Percentiles rank a stretch among this genome's conserved stretches.
These are phyloP conservation scores for Asterophora lycoperdoides DNA, from an alignment of 768 basidiomycete genomes.

Conservation along the genomic window DNA sequence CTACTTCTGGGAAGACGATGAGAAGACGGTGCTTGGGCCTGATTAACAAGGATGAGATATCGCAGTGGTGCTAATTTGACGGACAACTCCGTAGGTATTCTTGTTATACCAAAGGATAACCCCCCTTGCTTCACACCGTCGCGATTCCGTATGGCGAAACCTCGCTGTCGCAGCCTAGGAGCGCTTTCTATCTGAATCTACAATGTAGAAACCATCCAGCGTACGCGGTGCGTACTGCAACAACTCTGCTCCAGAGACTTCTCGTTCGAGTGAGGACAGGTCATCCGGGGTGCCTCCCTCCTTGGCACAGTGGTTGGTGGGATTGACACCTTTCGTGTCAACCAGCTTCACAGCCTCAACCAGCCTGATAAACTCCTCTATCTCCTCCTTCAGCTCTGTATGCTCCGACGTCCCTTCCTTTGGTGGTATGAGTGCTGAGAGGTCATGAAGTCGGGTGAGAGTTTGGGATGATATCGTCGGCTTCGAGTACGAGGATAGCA, in stretches of 20 bases:
- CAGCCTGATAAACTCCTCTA: constrained; percentile 69
- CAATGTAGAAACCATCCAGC: constrained; percentile 54
- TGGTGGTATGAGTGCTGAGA: constrained; percentile 72
- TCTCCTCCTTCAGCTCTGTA: constrained; percentile 45
- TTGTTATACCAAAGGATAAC: too few species aligned
- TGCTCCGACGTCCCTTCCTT: constrained; percentile 52
- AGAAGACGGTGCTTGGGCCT: too few species aligned
- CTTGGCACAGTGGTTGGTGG: constrained; percentile 31
- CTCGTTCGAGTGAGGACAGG: constrained; percentile 11
- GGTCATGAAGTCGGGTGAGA: constrained; percentile 60
- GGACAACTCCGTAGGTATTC: too few species aligned
- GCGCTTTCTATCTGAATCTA: constrained; percentile 46
- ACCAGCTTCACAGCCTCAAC: constrained; percentile 81
- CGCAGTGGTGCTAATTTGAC: too few species aligned
- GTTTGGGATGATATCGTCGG: constrained; percentile 56
- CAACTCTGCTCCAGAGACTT: constrained; percentile 36
- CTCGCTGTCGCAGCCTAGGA: not conserved
- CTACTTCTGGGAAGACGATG: not conserved
- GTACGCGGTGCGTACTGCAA: constrained; percentile 50
- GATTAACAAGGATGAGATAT: too few species aligned
- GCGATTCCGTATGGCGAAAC: not conserved
- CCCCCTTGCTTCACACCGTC: too few species aligned
- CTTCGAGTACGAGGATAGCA: constrained; percentile 73
- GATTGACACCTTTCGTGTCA: constrained; percentile 32
- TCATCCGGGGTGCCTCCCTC: constrained; percentile 34